These are phyloP conservation scores for Aspergillus phoenicis DNA, from an alignment of 2,329 filamentous ascomycete genomes.

Conservation along the genomic window DNA sequence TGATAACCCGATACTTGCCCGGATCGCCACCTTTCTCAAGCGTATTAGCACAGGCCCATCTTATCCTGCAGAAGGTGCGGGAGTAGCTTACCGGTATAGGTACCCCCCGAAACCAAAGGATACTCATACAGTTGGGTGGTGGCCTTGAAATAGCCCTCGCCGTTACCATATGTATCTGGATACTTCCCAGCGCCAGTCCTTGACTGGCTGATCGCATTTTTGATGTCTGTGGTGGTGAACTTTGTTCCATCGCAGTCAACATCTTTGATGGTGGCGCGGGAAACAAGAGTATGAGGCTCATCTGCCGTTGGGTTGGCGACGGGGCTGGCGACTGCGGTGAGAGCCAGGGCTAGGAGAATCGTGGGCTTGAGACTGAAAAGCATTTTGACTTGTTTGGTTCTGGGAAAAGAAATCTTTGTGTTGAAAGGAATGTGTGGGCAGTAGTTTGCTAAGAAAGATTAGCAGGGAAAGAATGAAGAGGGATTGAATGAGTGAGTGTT, in stretches of 20 bases:
- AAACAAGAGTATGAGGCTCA: neutral
- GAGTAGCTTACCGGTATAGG: neutral
- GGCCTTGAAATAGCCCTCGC: neutral
- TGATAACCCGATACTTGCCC: neutral
- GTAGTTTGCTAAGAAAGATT: neutral
- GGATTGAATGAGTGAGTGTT: no score
- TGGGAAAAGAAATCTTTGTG: no score
- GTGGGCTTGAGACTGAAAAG: neutral
- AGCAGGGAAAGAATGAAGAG: neutral
- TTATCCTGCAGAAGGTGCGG: no score
- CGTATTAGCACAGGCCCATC: neutral
- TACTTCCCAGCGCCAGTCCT: neutral
- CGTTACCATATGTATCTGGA: neutral
- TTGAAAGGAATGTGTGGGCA: neutral
- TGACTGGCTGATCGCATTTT: neutral
- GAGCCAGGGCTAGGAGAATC: neutral
- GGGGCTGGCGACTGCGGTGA: neutral
- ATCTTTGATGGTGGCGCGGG: neutral
- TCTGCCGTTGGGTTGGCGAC: neutral
- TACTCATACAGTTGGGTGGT: neutral
- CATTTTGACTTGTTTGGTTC: neutral
- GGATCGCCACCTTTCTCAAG: neutral
- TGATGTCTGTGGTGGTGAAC: neutral
- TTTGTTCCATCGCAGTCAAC: neutral
- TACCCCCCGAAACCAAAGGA: neutral